Conservation (phyloP, 2,329 filamentous ascomycete genomes). For the Fusarium aywerte region DNA sequence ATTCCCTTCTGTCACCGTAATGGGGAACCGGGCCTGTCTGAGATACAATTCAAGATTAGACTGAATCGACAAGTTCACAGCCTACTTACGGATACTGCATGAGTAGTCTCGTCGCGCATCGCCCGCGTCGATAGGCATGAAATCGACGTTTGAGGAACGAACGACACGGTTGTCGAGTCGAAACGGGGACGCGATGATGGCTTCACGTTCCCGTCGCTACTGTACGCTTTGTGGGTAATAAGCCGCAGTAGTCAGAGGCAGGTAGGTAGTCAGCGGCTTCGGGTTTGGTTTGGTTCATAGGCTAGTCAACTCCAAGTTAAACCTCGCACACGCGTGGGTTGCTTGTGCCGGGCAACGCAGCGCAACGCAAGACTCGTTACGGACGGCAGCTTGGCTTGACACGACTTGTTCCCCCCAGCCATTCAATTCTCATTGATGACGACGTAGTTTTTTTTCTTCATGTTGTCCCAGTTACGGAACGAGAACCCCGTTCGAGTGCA, state of each 20-base stretch:
- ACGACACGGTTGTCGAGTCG: conserved; percentile 36
- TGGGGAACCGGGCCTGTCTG: conserved; percentile 17
- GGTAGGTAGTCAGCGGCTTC: no score
- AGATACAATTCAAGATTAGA: conserved; percentile 11
- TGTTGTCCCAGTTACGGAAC: conserved; percentile 38
- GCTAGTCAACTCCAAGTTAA: conserved; percentile 8
- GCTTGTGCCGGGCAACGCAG: conserved; percentile 3
- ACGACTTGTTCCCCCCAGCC: conserved; percentile 5
- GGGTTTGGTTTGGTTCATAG: conserved; percentile 27
- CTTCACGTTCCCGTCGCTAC: conserved; percentile 24
- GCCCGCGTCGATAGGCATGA: conserved; percentile 25
- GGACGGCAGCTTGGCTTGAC: conserved; percentile 16
- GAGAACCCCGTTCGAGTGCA: conserved; percentile 40
- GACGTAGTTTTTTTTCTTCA: conserved; percentile 13
- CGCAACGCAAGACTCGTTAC: conserved; percentile 10
- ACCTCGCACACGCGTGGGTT: neutral
- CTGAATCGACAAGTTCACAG: neutral
- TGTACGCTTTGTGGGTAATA: conserved; percentile 2
- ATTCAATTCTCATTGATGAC: conserved; percentile 29
- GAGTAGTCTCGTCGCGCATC: conserved; percentile 24
- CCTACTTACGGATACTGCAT: neutral
- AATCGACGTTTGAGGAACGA: conserved; percentile 24
- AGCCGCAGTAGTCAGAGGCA: conserved; percentile 8
- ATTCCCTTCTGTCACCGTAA: conserved; percentile 21
- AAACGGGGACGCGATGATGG: conserved; percentile 38